Evolutionary conservation across 1,284 basidiomycete species (phyloP).

Genomic region (Bjerkandera adusta): DNA sequence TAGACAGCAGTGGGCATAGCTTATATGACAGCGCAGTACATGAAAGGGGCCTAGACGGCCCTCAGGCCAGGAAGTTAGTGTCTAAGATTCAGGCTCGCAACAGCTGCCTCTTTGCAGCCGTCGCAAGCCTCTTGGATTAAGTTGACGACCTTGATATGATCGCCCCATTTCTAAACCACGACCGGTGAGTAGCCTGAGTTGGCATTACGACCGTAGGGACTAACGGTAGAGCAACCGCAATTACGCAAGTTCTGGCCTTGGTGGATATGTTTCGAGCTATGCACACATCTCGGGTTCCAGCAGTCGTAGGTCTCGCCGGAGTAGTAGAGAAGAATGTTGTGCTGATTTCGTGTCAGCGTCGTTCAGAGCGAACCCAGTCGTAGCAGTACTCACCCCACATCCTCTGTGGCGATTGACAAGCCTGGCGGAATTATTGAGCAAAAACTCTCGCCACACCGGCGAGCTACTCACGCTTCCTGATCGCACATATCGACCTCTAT

Average conservation of each 20-base stretch:
- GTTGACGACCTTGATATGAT: conserved; percentile 43
- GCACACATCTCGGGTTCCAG: conserved; percentile 35
- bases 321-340: conserved; percentile 54
- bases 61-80: too few relatives aligned
- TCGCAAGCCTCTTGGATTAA: conserved; percentile 52
- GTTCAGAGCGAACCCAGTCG: neutral
- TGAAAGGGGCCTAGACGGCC: too few relatives aligned
- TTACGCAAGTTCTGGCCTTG: conserved; percentile 38
- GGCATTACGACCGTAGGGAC: too few relatives aligned
- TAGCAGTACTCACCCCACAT: conserved; percentile 46
- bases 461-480: conserved; percentile 45
- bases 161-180: conserved; percentile 33
- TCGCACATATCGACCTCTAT: too few relatives aligned
- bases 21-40: too few relatives aligned
- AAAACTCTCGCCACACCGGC: too few relatives aligned
- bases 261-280: conserved; percentile 45
- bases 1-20: too few relatives aligned
- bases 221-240: conserved; percentile 33
- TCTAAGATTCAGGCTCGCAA: too few relatives aligned
- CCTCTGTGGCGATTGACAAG: conserved; percentile 63
- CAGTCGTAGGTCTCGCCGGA: conserved; percentile 46
- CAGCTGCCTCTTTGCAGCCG: conserved; percentile 36
- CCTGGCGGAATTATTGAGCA: too few relatives aligned
- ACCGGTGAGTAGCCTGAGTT: too few relatives aligned
- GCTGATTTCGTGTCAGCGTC: conserved; percentile 32